phyloP scores from a whole-genome alignment of 805 yeast species.

The Metschnikowia picachoensis region DNA sequence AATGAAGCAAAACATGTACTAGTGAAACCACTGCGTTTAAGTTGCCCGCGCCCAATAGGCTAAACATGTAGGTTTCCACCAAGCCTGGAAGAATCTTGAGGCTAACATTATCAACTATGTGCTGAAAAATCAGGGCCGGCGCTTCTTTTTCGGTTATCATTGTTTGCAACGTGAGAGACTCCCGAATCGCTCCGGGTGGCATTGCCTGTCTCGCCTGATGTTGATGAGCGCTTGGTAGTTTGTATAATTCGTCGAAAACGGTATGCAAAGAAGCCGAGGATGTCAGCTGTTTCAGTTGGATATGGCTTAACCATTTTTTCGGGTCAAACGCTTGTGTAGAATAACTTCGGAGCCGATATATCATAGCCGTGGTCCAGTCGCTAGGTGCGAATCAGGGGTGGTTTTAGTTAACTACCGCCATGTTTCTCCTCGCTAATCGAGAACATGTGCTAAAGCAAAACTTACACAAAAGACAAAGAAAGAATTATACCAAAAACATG shows the following conservation, averaged over 20 bases:
- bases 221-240: background rate
- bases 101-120: slow-evolving; percentile 2
- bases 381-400: too few relatives aligned
- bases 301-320: background rate
- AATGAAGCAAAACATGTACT: slow-evolving; percentile 23
- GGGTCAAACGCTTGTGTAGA: background rate
- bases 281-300: background rate
- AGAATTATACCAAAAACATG: too few relatives aligned
- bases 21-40: slow-evolving; percentile 25
- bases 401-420: too few relatives aligned
- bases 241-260: background rate
- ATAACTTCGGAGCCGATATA: background rate
- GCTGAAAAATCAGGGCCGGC: slow-evolving; percentile 4
- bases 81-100: slow-evolving; percentile 12
- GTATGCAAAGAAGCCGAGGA: background rate
- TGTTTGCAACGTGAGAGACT: slow-evolving; percentile 2
- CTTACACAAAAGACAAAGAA: too few relatives aligned
- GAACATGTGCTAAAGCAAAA: too few relatives aligned
- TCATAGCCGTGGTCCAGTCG: background rate
- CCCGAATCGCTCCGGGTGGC: background rate
- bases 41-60: slow-evolving; percentile 19
- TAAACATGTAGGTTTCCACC: slow-evolving; percentile 22
- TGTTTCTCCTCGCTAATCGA: too few relatives aligned
- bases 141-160: slow-evolving; percentile 6
- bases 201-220: background rate